Evolutionary conservation across 495 filamentous ascomycete species (phyloP).

Genomic region (Neurospora terricola): DNA sequence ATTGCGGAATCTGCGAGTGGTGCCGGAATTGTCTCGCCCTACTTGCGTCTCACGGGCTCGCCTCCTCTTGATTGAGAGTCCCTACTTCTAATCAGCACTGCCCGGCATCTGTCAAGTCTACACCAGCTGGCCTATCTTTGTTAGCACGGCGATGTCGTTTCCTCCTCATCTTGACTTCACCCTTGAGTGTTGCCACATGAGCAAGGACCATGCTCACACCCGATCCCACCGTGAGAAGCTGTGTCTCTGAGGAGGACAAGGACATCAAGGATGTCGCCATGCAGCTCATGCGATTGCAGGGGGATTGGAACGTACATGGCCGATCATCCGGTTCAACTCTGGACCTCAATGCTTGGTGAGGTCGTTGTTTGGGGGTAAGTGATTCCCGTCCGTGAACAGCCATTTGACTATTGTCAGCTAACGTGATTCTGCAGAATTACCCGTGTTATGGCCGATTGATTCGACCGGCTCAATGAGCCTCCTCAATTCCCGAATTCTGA

Average conservation of each 20-base stretch:
- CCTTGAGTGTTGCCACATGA: background rate
- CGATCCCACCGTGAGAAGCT: background rate
- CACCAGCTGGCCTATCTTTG: too few relatives aligned
- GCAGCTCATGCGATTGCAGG: background rate
- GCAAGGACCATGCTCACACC: background rate
- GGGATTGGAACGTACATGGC: background rate
- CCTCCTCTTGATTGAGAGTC: background rate
- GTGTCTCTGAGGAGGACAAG: background rate
- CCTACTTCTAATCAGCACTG: background rate
- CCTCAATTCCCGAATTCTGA: too few relatives aligned
- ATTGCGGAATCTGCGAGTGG: background rate
- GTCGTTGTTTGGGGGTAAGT: constrained; percentile 93
- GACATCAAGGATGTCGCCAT: background rate
- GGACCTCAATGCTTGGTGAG: constrained; percentile 96
- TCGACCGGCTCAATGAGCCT: constrained; percentile 75
- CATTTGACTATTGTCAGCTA: constrained; percentile 30
- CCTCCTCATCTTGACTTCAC: background rate
- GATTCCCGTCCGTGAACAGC: constrained; percentile 3
- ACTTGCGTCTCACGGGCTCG: background rate
- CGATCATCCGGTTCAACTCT: constrained; percentile 45
- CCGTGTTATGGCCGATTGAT: constrained; percentile 94
- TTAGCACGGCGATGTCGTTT: background rate
- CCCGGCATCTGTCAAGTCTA: background rate
- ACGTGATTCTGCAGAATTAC: constrained; percentile 61
- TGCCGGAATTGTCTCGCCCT: background rate